Percentiles rank a stretch among this genome's conserved stretches.
phyloP scores from a whole-genome alignment of 2,329 filamentous ascomycete genomes.

The Sordariomycetes sp. region DNA sequence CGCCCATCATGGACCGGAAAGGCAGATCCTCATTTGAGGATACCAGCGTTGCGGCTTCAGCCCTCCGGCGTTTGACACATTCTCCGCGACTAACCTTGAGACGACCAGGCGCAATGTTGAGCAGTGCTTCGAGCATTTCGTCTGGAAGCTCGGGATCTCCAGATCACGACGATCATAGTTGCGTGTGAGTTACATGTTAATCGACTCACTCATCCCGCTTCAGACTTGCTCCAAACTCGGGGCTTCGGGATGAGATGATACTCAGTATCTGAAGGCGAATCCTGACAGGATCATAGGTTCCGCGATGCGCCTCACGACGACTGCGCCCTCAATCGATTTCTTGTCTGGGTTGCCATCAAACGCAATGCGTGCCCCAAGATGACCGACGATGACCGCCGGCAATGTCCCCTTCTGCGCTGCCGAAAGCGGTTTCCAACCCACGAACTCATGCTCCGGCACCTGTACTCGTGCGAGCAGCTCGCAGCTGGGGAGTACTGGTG shows the following conservation, averaged over 20 bases:
- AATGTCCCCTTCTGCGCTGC: conserved; percentile 43
- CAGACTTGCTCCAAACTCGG: too few species aligned
- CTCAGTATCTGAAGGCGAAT: not conserved
- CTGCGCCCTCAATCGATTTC: conserved; percentile 43
- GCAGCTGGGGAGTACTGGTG: conserved; percentile 45
- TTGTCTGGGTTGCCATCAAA: conserved; percentile 47
- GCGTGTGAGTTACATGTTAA: conserved; percentile 7
- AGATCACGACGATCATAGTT: conserved; percentile 6
- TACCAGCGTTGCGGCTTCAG: conserved; percentile 4
- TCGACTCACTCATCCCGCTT: not conserved
- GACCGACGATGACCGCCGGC: conserved; percentile 35
- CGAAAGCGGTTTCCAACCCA: conserved; percentile 39
- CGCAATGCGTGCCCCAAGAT: conserved; percentile 40
- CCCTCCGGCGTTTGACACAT: conserved; percentile 7
- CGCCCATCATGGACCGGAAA: conserved; percentile 5
- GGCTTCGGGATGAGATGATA: too few species aligned
- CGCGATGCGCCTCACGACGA: conserved; percentile 35
- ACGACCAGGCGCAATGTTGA: too few species aligned
- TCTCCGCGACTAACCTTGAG: conserved; percentile 7
- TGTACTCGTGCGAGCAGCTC: conserved; percentile 38
- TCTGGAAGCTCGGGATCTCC: too few species aligned
- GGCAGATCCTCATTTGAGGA: conserved; percentile 9
- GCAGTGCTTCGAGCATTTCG: too few species aligned
- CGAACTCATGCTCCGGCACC: conserved; percentile 44
- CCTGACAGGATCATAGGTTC: conserved; percentile 19